Conservation (phyloP, 495 filamentous ascomycete species). For the Articulospora tetracladia region DNA sequence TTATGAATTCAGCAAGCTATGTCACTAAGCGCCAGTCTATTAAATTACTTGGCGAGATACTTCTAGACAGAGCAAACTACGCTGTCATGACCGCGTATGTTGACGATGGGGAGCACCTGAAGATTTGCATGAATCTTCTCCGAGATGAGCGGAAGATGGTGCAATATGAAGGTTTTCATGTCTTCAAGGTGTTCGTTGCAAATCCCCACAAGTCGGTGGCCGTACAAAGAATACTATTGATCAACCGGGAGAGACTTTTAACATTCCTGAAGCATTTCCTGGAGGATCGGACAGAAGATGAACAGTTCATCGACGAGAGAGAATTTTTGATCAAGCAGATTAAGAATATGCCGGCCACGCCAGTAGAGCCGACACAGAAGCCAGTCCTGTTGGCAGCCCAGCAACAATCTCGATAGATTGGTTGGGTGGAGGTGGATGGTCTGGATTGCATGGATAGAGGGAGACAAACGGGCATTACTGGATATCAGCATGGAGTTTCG, state of each 20-base stretch:
- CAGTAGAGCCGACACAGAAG: slow-evolving; percentile 47
- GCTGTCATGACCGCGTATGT: slow-evolving; percentile 97
- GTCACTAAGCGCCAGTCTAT: slow-evolving; percentile 98
- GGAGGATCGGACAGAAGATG: slow-evolving; percentile 93
- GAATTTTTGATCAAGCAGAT: slow-evolving; percentile 96
- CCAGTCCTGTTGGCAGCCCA: slow-evolving; percentile 22
- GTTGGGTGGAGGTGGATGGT: not conserved
- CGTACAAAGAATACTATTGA: slow-evolving; percentile 91
- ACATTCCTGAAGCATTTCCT: slow-evolving; percentile 87
- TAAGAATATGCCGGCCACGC: slow-evolving; percentile 66
- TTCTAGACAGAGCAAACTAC: slow-evolving; percentile 94
- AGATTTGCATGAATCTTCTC: slow-evolving; percentile 95
- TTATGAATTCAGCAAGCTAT: slow-evolving; percentile 90
- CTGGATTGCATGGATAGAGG: slow-evolving; percentile 1
- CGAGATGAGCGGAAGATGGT: slow-evolving; percentile 97
- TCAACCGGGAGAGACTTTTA: slow-evolving; percentile 87
- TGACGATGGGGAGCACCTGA: slow-evolving; percentile 89
- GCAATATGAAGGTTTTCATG: slow-evolving; percentile 98
- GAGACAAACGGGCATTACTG: slow-evolving; percentile 10
- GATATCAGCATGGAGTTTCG: slow-evolving; percentile 17
- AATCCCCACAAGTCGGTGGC: slow-evolving; percentile 93
- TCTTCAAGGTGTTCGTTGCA: slow-evolving; percentile 99
- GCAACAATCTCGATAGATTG: slow-evolving; percentile 20
- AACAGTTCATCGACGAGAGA: slow-evolving; percentile 97
- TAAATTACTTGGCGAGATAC: slow-evolving; percentile 90